These are phyloP conservation scores for Microsporum audouinii DNA, from an alignment of 2,329 filamentous ascomycete species.

Conservation along the genomic window DNA sequence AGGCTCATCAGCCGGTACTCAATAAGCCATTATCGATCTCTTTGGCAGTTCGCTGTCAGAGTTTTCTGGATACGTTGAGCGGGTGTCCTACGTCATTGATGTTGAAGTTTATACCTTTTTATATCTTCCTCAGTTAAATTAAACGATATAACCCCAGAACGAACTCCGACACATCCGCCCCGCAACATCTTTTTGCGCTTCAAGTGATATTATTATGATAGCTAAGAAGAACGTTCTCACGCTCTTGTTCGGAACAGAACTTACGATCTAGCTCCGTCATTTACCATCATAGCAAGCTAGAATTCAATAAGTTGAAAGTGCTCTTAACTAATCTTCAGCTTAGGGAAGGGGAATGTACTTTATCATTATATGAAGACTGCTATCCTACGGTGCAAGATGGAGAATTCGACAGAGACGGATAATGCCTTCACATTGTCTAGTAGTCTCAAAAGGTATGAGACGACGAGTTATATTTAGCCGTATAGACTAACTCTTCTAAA, in stretches of 20 bases:
- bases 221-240: no score
- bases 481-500: background rate
- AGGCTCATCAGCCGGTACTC: no score
- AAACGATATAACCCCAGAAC: no score
- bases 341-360: background rate
- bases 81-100: no score
- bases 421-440: background rate
- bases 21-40: no score
- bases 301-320: background rate
- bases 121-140: no score
- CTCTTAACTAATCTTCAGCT: background rate
- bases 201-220: no score
- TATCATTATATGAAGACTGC: background rate
- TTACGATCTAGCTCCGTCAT: background rate
- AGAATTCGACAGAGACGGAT: background rate
- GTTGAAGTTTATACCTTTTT: no score
- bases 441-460: background rate
- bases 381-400: background rate
- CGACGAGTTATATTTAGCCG: background rate
- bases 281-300: background rate
- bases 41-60: no score
- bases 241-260: background rate
- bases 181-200: no score
- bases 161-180: no score
- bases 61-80: no score